phyloP scores from a whole-genome alignment of 345 rosid genomes.

The Pistacia vera region DNA sequence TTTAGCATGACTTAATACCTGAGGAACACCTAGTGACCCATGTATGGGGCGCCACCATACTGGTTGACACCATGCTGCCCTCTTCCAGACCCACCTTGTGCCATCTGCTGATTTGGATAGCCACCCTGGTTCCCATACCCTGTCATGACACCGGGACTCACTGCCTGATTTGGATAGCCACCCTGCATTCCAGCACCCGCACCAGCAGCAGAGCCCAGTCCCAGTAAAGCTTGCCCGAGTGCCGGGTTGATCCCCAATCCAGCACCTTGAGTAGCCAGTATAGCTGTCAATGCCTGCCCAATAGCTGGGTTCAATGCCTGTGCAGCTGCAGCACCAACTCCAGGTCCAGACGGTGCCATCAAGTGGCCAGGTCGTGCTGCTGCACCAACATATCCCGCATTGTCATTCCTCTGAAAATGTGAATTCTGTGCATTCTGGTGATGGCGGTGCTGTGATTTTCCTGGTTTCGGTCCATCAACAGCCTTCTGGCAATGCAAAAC shows the following conservation, averaged over 20 bases:
- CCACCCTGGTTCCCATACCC: constrained; percentile 72
- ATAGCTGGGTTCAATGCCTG: constrained; percentile 75
- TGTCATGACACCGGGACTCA: constrained; percentile 40
- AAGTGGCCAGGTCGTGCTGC: constrained; percentile 60
- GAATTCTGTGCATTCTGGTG: constrained; percentile 38
- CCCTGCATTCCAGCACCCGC: constrained; percentile 43
- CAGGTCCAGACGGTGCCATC: constrained; percentile 62
- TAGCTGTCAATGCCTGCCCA: constrained; percentile 89
- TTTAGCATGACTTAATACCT: constrained; percentile 32
- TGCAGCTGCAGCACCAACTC: constrained; percentile 50
- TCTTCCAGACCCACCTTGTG: constrained; percentile 73
- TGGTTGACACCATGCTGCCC: constrained; percentile 73
- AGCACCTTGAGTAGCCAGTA: constrained; percentile 81
- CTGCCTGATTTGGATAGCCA: constrained; percentile 56
- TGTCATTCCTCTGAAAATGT: constrained; percentile 53
- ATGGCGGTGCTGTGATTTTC: constrained; percentile 53
- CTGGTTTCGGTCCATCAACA: constrained; percentile 64
- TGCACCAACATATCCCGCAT: constrained; percentile 30
- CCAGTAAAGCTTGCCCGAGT: constrained; percentile 52
- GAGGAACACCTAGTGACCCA: constrained; percentile 62
- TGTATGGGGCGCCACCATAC: constrained; percentile 51
- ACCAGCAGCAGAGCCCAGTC: constrained; percentile 53
- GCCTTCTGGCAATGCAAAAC: constrained; percentile 57
- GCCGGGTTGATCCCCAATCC: constrained; percentile 69
- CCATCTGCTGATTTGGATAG: constrained; percentile 66